A percentile compares a stretch with the other conserved stretches of the same genome.
phyloP scores from a whole-genome alignment of 139 green algal genomes.

The Raphidocelis subcapitata region DNA sequence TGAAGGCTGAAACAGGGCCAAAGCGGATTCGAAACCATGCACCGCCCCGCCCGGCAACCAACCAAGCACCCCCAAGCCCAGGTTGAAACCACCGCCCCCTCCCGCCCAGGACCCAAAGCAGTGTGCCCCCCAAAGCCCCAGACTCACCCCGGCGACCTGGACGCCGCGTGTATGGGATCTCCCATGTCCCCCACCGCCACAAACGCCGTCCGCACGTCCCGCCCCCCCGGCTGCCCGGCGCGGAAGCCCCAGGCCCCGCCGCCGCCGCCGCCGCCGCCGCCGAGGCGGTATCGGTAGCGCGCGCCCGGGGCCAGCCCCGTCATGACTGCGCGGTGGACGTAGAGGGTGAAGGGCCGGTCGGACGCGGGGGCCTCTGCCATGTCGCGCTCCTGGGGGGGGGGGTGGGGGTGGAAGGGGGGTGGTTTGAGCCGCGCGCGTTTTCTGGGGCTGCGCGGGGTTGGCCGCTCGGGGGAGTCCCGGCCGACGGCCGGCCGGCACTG shows the following conservation, averaged over 20 bases:
- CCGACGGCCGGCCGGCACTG: too few species aligned
- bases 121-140: too few species aligned
- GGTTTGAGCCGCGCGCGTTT: too few species aligned
- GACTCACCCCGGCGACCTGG: constrained; percentile 40
- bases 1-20: too few species aligned
- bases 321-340: constrained; percentile 48
- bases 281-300: constrained; percentile 31
- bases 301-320: constrained; percentile 30
- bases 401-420: too few species aligned
- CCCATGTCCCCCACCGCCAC: constrained; percentile 79
- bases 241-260: constrained; percentile 29
- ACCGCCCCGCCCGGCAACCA: too few species aligned
- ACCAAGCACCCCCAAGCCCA: too few species aligned
- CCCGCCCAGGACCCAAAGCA: too few species aligned
- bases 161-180: constrained; percentile 28
- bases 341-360: constrained; percentile 25
- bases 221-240: constrained; percentile 10
- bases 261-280: not conserved
- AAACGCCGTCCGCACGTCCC: constrained; percentile 51
- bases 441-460: too few species aligned
- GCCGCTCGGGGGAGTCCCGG: too few species aligned
- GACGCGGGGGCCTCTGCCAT: constrained; percentile 52
- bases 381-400: constrained; percentile 48
- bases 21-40: too few species aligned
- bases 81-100: too few species aligned